Evolutionary conservation across 176 grass and related monocot genomes (phyloP).

Genomic region (Rhynchospora breviuscula): DNA sequence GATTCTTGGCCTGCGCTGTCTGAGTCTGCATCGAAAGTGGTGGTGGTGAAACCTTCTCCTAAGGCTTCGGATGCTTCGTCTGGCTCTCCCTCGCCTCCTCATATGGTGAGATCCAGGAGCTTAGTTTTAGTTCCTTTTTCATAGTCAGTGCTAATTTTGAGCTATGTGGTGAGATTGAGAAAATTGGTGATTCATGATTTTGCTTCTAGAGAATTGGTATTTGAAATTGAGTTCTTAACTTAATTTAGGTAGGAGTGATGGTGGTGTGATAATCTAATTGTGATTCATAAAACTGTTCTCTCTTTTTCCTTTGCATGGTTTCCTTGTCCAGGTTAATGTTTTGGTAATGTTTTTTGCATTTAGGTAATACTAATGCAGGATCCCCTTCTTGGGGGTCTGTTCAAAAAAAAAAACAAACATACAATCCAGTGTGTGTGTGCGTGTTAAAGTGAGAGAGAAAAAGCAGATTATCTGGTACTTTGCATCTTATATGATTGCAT

Average conservation of each 20-base stretch:
- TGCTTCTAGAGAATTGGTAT: background rate
- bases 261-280: background rate
- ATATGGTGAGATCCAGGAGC: slow-evolving; percentile 36
- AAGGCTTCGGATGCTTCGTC: slow-evolving; percentile 32
- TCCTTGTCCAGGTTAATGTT: no score
- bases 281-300: background rate
- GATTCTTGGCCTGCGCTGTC: slow-evolving; percentile 85
- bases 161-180: background rate
- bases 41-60: slow-evolving; percentile 30
- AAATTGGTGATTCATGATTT: background rate
- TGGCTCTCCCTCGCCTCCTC: slow-evolving; percentile 16
- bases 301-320: background rate
- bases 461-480: background rate
- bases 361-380: no score
- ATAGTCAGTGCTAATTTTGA: background rate
- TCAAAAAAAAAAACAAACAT: background rate
- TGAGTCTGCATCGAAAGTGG: slow-evolving; percentile 31
- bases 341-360: background rate
- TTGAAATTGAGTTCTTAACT: slow-evolving; percentile 1
- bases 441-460: background rate
- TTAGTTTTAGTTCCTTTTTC: background rate
- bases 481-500: background rate
- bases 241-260: background rate
- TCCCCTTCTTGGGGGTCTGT: no score
- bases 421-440: slow-evolving; percentile 21